Evolutionary conservation across 2,329 filamentous ascomycete species (phyloP), one percentile per base, ranked within the genome.

Genomic region (Bisporella sp.): DNA sequence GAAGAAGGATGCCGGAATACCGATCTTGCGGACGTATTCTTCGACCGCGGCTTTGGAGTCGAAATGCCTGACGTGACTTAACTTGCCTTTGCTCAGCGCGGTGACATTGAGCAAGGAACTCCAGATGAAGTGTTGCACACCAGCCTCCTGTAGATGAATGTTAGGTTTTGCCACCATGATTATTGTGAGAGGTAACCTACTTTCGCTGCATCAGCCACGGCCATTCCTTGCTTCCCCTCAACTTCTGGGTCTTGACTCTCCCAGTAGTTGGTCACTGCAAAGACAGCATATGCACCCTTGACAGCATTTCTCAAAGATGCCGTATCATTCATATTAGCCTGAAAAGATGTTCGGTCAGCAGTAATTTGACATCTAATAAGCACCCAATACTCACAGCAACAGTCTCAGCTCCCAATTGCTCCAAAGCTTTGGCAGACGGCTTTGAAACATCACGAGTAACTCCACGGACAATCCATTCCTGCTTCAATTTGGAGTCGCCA

Each of bases 1-100:
- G 54, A 75, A 71, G 60, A 75, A 79, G 0, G 75, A 69, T 44
- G 69, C 70, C 8, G 71, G 69, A 4, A 79, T 63, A 0, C 68
- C 69, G n/a, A 60, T 58, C 8, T 55, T 47, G 31, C 64, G 53
- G 37, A 68, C 64, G 7, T 66, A 66, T 9, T 65, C 60, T 41
- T 73, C 71, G 11, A 71, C 62, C 0, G 56, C 52, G 1, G 64
- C 57, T 57, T 73, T 73, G 45, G 67, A 71, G 31, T 54, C 47
- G 48, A 62, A 73, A 53, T 73, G 64, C 2, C 48, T 31, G 31
- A 76, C 71, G 41, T 69, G 59, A 29, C 65, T 46, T 4, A 75
- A 67, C 12, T 60, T 62, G 48, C 71, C 71, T 6, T 70, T 67
- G 43, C 57, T 56, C 71, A 69, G 51, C 50, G 74, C 62, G 0